Conservation (phyloP, 1,139 yeast genomes). For the Suhomyces wounanorum region DNA sequence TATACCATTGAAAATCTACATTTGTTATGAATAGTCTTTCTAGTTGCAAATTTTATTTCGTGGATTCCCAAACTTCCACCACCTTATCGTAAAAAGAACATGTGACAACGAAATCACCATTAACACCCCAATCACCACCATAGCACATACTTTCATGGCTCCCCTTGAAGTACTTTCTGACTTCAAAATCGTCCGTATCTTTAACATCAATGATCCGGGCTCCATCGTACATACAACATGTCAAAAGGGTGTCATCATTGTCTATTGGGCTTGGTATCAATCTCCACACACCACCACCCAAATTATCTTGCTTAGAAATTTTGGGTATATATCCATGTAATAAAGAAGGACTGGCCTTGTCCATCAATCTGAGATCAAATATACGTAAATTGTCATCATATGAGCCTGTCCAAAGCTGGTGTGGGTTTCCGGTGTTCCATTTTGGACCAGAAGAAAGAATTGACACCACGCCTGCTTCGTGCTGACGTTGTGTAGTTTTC, state of each 20-base stretch:
- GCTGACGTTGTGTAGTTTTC: constrained; percentile 56
- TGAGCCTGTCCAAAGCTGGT: constrained; percentile 82
- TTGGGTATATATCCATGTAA: constrained; percentile 53
- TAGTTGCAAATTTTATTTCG: background rate
- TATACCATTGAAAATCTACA: background rate
- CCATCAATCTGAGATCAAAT: constrained; percentile 68
- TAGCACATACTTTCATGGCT: constrained; percentile 93
- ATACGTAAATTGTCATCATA: constrained; percentile 80
- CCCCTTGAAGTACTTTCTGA: constrained; percentile 55
- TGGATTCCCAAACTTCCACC: constrained; percentile 64
- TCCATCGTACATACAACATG: constrained; percentile 96
- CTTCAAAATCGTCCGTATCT: constrained; percentile 38
- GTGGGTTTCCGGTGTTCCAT: constrained; percentile 47
- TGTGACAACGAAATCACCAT: constrained; percentile 57
- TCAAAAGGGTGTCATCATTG: constrained; percentile 52
- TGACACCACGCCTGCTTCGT: constrained; percentile 87
- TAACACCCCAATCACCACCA: constrained; percentile 84
- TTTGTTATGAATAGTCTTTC: background rate
- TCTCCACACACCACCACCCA: constrained; percentile 97
- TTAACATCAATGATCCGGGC: constrained; percentile 59
- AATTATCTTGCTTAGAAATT: constrained; percentile 42
- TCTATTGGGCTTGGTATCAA: constrained; percentile 60
- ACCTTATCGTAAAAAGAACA: constrained; percentile 90
- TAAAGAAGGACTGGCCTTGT: constrained; percentile 35
- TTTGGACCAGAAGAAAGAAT: constrained; percentile 52